Base-by-base conservation (phyloP, 2,329 filamentous ascomycete species). In the Zymoseptoria tritici region DNA sequence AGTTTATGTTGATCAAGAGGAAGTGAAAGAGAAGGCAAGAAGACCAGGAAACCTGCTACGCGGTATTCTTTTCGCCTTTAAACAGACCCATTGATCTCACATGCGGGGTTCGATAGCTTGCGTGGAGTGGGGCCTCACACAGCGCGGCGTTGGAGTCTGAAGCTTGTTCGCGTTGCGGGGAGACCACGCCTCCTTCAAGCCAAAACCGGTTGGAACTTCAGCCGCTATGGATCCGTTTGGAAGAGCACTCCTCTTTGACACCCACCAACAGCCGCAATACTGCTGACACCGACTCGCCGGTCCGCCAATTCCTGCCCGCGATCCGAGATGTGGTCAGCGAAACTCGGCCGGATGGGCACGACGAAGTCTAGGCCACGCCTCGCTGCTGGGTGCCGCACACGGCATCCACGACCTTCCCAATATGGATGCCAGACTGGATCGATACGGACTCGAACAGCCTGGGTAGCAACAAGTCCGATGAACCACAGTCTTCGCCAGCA, bases 41-140 rank as follows among this genome's bases (percentile, higher is more conserved):
- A 53, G 8, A n/a, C 11, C 3, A 3, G 36, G 36, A 46, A 46
- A 53, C 24, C 22, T 53, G 9, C 16, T 53, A 31, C 52, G 11
- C 52, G 52, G 52, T 53, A 24, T 52, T 19, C 1, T 46, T 52
- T 3, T 52, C 50, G 22, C 16, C 20, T 21, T 22, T 52, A 16
- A 24, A 46, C 13, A 46, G 36, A 16, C 36, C 36, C 36, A 46
- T 46, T 46, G 13, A 46, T 46, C 36, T 52, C 20, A 29, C 29
- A 53, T 53, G 52, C 52, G 52, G 52, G 52, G 52, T 53, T 53
- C 13, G 36, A 46, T 53, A 53, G 52, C 52, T 53, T 29, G 22
- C 52, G 52, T 53, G 22, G 52, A 53, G 22, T 26, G 52, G 22
- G n/a, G 20, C 9, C 51, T 22, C 11, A 16, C 51, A 53, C 13